A percentile compares a stretch with the other conserved stretches of the same genome.
Evolutionary conservation across 805 yeast species (phyloP).

Genomic region (Yarrowia porcina): DNA sequence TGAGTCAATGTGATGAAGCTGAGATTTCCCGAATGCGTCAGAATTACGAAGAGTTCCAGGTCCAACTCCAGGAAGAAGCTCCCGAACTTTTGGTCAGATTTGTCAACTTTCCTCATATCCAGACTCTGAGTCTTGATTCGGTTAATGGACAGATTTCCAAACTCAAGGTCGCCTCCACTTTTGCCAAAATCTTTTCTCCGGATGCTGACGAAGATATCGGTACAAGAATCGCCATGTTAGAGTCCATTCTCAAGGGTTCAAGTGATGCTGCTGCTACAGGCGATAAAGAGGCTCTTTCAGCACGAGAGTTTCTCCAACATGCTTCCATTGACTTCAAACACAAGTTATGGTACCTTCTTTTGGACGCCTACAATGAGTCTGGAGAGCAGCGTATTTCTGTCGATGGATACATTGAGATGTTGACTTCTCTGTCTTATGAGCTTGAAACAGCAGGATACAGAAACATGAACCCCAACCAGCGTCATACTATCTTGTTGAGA

Average conservation of each 20-base stretch:
- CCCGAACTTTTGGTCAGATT: conserved; percentile 42
- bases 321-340: conserved; percentile 66
- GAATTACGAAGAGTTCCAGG: conserved; percentile 31
- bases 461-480: conserved; percentile 34
- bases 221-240: conserved; percentile 32
- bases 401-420: conserved; percentile 43
- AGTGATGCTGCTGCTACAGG: conserved; percentile 26
- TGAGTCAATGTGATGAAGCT: conserved; percentile 44
- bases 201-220: conserved; percentile 19
- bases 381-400: conserved; percentile 49
- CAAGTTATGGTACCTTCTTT: conserved; percentile 70
- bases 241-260: conserved; percentile 39
- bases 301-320: conserved; percentile 55
- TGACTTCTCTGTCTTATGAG: conserved; percentile 46
- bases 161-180: conserved; percentile 63
- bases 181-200: conserved; percentile 48
- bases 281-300: conserved; percentile 46
- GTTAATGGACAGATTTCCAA: conserved; percentile 66
- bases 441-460: conserved; percentile 35
- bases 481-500: conserved; percentile 47
- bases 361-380: conserved; percentile 50
- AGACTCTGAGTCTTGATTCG: conserved; percentile 49
- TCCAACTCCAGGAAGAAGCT: conserved; percentile 17
- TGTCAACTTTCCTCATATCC: conserved; percentile 60
- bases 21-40: conserved; percentile 38